Evolutionary conservation across 2,329 filamentous ascomycete genomes (phyloP), one percentile per base, ranked within the genome.

Genomic region (Pezicula carpinea): DNA sequence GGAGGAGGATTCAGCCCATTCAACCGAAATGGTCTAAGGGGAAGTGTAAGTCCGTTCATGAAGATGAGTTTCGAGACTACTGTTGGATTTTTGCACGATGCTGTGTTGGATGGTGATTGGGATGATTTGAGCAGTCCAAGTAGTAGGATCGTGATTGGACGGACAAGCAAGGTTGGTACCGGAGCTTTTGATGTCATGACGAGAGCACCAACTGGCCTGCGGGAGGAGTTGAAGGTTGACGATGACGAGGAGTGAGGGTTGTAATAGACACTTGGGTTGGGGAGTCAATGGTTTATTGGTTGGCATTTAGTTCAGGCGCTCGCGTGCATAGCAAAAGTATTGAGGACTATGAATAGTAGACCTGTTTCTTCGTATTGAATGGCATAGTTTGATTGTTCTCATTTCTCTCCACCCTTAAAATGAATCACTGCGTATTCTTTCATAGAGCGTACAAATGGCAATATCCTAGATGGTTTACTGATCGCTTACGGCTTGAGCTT

Each of bases 41-140:
- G 87, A 54, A 91, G 89, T 61, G 85, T 92, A 22, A 91, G 85
- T 56, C 90, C 93, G 0, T 92, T 99, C 59, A 92, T 93, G 69
- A 97, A 97, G 77, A 97, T 97, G 92, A 95, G 89, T 66, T 99
- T 97, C 71, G 93, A 99, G 77, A 99, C 93, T 4, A 99, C 93
- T 2, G 79, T 97, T 33, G 85, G 87, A 1, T 96, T 96, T 74
- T 75, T 99, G 61, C 91, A 87, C 66, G 93, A 97, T 63, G 91
- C 93, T 1, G 85, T 96, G 21, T 73, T 95, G 48, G 89, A 95
- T 61, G 84, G 88, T 42, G 93, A 97, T 66, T 89, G 82, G 76
- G 93, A 99, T 66, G 87, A 93, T 60, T 72, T 99, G 51, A 82
- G 78, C 50, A 90, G 86, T 50, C 93, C 95, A 0, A 93, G 87